Conservation (phyloP, 441 rosid species). For the Aleurites moluccanus region DNA sequence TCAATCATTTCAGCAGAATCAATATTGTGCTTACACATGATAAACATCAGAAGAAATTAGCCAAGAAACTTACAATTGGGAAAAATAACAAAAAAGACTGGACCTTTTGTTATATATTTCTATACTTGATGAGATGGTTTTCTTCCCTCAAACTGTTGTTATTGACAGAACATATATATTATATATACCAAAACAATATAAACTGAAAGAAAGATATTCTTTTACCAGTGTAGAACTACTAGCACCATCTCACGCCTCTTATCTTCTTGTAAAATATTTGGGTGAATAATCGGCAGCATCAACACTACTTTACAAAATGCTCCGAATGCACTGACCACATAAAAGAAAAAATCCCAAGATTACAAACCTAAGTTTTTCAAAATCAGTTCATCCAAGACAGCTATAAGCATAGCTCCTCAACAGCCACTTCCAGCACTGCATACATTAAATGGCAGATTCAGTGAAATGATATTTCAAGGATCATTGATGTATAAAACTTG, state of each 20-base stretch:
- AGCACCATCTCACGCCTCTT: conserved; percentile 36
- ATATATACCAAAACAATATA: conserved; percentile 34
- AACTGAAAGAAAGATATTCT: conserved; percentile 24
- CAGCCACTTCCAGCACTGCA: conserved; percentile 44
- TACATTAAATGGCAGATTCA: conserved; percentile 15
- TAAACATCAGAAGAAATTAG: conserved; percentile 29
- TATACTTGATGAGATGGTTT: conserved; percentile 33
- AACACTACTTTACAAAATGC: conserved; percentile 54
- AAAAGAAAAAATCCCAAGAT: conserved; percentile 32
- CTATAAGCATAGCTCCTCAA: conserved; percentile 40
- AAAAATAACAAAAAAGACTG: conserved; percentile 18
- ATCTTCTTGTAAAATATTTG: conserved; percentile 34
- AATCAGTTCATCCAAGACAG: conserved; percentile 36
- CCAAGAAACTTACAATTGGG: conserved; percentile 25
- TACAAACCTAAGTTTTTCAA: conserved; percentile 36
- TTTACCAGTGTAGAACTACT: conserved; percentile 30
- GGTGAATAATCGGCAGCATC: conserved; percentile 38
- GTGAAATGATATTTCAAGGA: neutral
- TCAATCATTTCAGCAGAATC: conserved; percentile 26
- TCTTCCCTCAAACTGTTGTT: conserved; percentile 33
- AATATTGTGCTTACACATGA: conserved; percentile 35
- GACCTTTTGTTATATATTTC: conserved; percentile 41
- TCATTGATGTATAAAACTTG: neutral
- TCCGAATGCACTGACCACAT: conserved; percentile 42
- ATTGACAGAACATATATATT: conserved; percentile 31